These are phyloP conservation scores for Huntiella moniliformis DNA, from an alignment of 2,329 filamentous ascomycete genomes.

Conservation along the genomic window DNA sequence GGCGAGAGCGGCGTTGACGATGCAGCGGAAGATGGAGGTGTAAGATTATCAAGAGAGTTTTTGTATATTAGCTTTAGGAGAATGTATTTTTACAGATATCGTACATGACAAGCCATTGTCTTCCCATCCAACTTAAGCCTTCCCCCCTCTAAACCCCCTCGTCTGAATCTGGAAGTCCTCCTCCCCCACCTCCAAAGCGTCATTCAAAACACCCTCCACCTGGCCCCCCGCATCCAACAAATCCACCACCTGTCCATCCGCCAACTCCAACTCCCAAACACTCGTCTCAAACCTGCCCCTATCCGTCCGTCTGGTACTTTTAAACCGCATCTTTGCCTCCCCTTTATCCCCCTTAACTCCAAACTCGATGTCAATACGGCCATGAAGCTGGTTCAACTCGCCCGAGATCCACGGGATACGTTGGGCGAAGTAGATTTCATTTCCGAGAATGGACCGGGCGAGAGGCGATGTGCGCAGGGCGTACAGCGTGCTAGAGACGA, in stretches of 20 bases:
- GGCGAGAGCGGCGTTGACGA: conserved; percentile 19
- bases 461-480: conserved; percentile 62
- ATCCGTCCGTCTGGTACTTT: conserved; percentile 45
- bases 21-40: neutral
- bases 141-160: conserved; percentile 34
- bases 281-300: conserved; percentile 62
- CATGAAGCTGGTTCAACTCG: conserved; percentile 85
- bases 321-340: conserved; percentile 61
- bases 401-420: conserved; percentile 70
- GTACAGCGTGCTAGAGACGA: conserved; percentile 80
- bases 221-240: conserved; percentile 56
- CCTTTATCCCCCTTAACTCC: conserved; percentile 62
- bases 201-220: conserved; percentile 35
- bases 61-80: neutral
- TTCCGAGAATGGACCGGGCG: conserved; percentile 63
- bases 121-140: neutral
- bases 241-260: conserved; percentile 43
- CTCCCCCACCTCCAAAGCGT: conserved; percentile 19
- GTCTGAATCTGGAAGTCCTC: conserved; percentile 22
- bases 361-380: conserved; percentile 73
- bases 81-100: conserved; percentile 2
- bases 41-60: neutral
- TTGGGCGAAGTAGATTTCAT: conserved; percentile 66
- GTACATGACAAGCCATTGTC: neutral
- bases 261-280: conserved; percentile 68